phyloP scores from a whole-genome alignment of 1,139 yeast species.

The Ashbya aceris region DNA sequence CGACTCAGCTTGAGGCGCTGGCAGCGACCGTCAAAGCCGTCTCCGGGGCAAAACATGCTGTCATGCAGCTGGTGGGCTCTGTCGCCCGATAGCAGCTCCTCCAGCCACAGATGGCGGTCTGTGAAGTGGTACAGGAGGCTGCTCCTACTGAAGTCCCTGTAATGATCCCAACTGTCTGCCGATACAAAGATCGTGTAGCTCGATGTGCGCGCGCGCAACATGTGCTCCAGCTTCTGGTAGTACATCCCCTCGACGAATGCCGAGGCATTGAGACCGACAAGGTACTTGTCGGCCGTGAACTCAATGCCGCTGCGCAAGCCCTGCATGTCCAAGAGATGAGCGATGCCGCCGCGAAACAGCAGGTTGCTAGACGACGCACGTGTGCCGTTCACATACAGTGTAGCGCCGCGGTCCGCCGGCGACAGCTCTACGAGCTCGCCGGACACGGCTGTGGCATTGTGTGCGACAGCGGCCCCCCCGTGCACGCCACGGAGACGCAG shows the following conservation, averaged over 20 bases:
- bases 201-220: conserved; percentile 56
- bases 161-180: conserved; percentile 34
- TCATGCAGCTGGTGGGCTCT: conserved; percentile 33
- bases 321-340: conserved; percentile 44
- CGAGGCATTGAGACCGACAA: conserved; percentile 61
- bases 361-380: conserved; percentile 34
- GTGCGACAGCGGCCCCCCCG: conserved; percentile 16
- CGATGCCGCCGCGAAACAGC: conserved; percentile 48
- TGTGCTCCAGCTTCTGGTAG: conserved; percentile 47
- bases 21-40: conserved; percentile 37
- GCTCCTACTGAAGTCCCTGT: conserved; percentile 28
- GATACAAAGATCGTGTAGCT: conserved; percentile 38
- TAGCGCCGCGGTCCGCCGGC: conserved; percentile 28
- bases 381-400: conserved; percentile 25
- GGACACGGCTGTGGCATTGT: conserved; percentile 18
- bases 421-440: conserved; percentile 22
- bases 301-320: conserved; percentile 33
- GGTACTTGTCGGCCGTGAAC: conserved; percentile 63
- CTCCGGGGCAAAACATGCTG: conserved; percentile 35
- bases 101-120: conserved; percentile 35
- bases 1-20: conserved; percentile 38
- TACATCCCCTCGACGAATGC: conserved; percentile 61
- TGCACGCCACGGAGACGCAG: conserved; percentile 15
- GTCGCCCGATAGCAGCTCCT: neutral
- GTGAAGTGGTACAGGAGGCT: conserved; percentile 60